Base-by-base conservation (phyloP, 768 basidiomycete genomes). In the Porphyrellus cyaneotinctus region DNA sequence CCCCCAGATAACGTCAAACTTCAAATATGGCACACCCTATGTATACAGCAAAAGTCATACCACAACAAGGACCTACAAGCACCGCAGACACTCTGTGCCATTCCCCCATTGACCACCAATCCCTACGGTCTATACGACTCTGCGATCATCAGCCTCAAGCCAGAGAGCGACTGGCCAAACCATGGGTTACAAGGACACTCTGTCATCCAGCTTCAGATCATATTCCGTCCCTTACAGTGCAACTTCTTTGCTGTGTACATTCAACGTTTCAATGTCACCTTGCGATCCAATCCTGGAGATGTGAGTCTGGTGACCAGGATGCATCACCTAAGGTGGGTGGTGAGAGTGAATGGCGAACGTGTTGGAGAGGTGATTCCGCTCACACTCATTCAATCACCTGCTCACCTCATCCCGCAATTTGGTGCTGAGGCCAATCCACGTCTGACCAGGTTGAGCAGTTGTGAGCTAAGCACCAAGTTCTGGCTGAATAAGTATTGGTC, bases 401-500 rank as follows among this genome's bases (percentile, higher is more conserved):
- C 43, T 13, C 28, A 43, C 12, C 18, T 43, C 8, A 43, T 43
- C 18, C 43, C 28, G 1, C 11, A 43, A 5, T 43, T 43, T 43
- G 28, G 43, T 30, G 15, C 11, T 12, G 30, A 43, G 30, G 28
- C 41, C 6, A 15, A 43, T 28, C 41, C 24, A 11, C 14, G 24
- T 28, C 17, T 43, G 41, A 43, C 41, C 6, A 43, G 9, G 11
- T 26, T 17, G 39, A 42, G 14, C 23, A 42, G 23, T 24, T 24
- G 14, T 17, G 39, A 42, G 23, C 28, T n/a, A 22, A 23, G 22
- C n/a, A 23, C 38, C 7, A 20, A 37, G 18, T 37, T 37, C 37
- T 47, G 45, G 46, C 20, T 47, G 14, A 47, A 47, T 15, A 47
- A 18, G 12, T 47, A 52, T 26, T 52, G 51, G 51, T 46, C 23